These are phyloP conservation scores for Curvularia spicifera DNA, from an alignment of 2,329 filamentous ascomycete species.

Conservation along the genomic window DNA sequence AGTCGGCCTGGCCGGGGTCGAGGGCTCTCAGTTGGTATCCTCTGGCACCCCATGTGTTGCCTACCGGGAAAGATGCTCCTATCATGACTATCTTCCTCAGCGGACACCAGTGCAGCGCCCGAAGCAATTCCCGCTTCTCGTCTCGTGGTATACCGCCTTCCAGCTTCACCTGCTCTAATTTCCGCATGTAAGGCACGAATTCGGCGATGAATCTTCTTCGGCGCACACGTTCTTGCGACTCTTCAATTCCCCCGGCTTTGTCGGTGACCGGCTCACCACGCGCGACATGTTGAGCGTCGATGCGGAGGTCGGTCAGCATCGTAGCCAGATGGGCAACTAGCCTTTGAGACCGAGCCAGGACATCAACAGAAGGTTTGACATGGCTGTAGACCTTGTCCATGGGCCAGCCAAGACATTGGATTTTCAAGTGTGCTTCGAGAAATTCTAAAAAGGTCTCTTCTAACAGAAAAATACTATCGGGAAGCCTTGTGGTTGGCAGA, in stretches of 20 bases:
- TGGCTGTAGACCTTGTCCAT: constrained; percentile 54
- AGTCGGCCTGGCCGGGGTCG: constrained; percentile 31
- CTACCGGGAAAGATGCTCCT: constrained; percentile 51
- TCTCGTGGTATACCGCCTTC: constrained; percentile 57
- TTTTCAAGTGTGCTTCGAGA: constrained; percentile 53
- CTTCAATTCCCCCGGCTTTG: constrained; percentile 21
- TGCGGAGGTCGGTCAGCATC: constrained; percentile 51
- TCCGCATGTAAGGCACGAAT: constrained; percentile 52
- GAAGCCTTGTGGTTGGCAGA: constrained; percentile 45
- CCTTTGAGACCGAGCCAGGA: constrained; percentile 30
- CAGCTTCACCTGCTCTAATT: constrained; percentile 54
- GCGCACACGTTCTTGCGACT: constrained; percentile 32
- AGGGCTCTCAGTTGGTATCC: constrained; percentile 43
- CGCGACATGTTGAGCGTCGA: constrained; percentile 48
- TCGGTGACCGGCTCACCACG: constrained; percentile 44
- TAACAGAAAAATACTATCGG: constrained; percentile 46
- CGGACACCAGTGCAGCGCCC: constrained; percentile 51
- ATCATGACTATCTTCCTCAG: constrained; percentile 56
- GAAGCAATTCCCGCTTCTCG: constrained; percentile 55
- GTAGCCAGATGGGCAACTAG: constrained; percentile 51
- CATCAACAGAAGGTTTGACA: constrained; percentile 28
- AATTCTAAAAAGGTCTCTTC: constrained; percentile 51
- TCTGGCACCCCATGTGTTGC: constrained; percentile 54
- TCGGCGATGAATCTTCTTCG: constrained; percentile 51
- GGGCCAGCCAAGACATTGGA: constrained; percentile 56